Base-by-base conservation (phyloP, 495 filamentous ascomycete genomes). In the Pseudevernia furfuracea region DNA sequence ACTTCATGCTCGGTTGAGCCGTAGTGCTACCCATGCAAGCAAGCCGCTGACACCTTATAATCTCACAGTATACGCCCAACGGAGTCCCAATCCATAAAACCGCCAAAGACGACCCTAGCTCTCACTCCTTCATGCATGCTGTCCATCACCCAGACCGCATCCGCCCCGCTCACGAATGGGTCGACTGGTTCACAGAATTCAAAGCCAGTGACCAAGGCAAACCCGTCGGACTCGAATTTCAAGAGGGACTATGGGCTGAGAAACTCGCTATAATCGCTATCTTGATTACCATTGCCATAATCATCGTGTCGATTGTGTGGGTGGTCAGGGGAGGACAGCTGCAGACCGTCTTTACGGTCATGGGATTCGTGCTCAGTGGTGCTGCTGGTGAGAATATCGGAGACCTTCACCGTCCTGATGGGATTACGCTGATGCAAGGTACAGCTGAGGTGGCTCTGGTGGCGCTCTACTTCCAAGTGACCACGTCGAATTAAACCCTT, bases 281-380 rank as follows among this genome's bases (percentile, higher is more conserved):
- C 3, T n/a, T 66, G 12, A 63, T 66, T 6, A 70, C 60, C 19
- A 55, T 71, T 37, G 68, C 69, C 11, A 71, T 71, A 37, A 62
- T 71, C 14, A 49, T 71, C 10, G 69, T 66, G 15, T 69, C 59
- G 10, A 70, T 70, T n/a, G 63, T 71, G 8, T 71, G 69, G 68
- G 64, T 55, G 32, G 43, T 70, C 17, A 56, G 2, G 39, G 68
- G 68, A 11, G 69, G 69, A n/a, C 28, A 71, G 5, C 52, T 71
- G 49, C 69, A 71, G 52, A 71, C 69, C 8, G 68, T 71, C 28
- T 71, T 71, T 44, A 71, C 69, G 15, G 68, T 70, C 21, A 71
- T 71, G 68, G 48, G 68, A n/a, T 71, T 70, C 41, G 68, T 70
- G 14, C 59, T 71, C 34, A 67, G 36, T 19, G 60, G 44, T 60